Evolutionary conservation across 2,329 filamentous ascomycete genomes (phyloP).

Genomic region (Nemania sp.): DNA sequence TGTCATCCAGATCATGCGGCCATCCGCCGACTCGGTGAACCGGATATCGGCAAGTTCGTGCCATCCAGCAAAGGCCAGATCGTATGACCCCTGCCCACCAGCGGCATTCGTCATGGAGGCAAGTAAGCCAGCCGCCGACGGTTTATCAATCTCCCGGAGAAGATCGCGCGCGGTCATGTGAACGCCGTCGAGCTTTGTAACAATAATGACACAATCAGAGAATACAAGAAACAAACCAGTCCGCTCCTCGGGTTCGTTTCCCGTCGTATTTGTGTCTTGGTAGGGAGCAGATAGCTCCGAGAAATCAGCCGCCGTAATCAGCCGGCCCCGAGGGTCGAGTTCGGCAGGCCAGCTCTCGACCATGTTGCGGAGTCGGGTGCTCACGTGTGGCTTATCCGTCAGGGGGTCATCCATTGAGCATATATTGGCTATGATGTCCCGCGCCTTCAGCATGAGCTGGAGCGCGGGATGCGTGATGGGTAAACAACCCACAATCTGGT

Average conservation of each 20-base stretch:
- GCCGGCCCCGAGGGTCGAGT: conserved; percentile 72
- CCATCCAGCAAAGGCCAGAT: conserved; percentile 76
- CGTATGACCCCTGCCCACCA: conserved; percentile 64
- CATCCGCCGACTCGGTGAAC: conserved; percentile 71
- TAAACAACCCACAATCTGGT: conserved; percentile 86
- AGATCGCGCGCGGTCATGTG: conserved; percentile 74
- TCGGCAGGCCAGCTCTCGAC: conserved; percentile 76
- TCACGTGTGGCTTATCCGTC: conserved; percentile 72
- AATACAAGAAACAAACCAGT: conserved; percentile 81
- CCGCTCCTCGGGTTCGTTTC: conserved; percentile 49
- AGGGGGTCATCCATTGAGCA: conserved; percentile 82
- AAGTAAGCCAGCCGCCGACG: conserved; percentile 65
- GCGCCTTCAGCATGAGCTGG: conserved; percentile 79
- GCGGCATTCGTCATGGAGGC: conserved; percentile 66
- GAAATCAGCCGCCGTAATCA: conserved; percentile 81
- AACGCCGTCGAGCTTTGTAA: conserved; percentile 69
- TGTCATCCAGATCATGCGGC: conserved; percentile 68
- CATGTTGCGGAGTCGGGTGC: conserved; percentile 74
- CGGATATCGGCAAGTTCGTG: conserved; percentile 70
- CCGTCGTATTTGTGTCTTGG: conserved; percentile 46
- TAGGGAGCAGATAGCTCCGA: conserved; percentile 77
- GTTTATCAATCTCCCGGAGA: conserved; percentile 82
- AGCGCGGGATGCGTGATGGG: conserved; percentile 85
- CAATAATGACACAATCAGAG: conserved; percentile 75
- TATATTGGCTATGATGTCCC: conserved; percentile 94